phyloP scores from a whole-genome alignment of 2,329 filamentous ascomycete species.

The Colletotrichum caudatum region DNA sequence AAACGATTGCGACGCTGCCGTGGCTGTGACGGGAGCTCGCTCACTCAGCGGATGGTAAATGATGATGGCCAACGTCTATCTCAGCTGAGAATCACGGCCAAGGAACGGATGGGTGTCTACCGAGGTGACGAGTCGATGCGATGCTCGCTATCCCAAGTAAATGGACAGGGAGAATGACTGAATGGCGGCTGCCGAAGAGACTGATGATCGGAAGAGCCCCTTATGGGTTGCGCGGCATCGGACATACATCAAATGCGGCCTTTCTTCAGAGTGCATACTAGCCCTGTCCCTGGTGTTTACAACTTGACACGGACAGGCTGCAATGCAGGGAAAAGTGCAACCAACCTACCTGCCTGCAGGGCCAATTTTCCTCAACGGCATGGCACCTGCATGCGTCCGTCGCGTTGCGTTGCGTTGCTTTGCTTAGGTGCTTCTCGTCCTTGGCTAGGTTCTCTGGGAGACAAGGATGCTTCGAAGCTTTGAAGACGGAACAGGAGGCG shows the following conservation, averaged over 20 bases:
- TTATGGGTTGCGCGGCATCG: conserved; percentile 11
- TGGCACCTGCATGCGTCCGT: conserved; percentile 24
- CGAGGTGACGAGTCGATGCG: not conserved
- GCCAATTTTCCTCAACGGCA: conserved; percentile 18
- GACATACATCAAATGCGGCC: conserved; percentile 16
- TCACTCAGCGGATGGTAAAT: not conserved
- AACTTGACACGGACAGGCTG: conserved; percentile 29
- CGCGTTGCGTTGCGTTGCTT: not conserved
- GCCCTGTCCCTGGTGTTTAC: conserved; percentile 14
- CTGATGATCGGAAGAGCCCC: conserved; percentile 13
- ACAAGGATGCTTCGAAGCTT: conserved; percentile 9
- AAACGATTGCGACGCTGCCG: not conserved
- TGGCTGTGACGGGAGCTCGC: not conserved
- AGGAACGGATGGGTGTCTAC: not conserved
- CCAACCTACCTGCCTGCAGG: not conserved
- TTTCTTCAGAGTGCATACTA: conserved; percentile 27
- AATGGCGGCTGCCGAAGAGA: conserved; percentile 10
- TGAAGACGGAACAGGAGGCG: not conserved
- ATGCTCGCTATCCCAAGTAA: not conserved
- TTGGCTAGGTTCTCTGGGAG: conserved; percentile 7
- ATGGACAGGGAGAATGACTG: not conserved
- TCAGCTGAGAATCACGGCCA: conserved; percentile 14
- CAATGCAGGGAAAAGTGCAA: conserved; percentile 9
- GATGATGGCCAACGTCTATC: conserved; percentile 9
- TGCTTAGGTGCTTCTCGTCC: conserved; percentile 25